Evolutionary conservation across 2,329 filamentous ascomycete species (phyloP), one percentile per base, ranked within the genome.

Genomic region (Pyricularia sp.): DNA sequence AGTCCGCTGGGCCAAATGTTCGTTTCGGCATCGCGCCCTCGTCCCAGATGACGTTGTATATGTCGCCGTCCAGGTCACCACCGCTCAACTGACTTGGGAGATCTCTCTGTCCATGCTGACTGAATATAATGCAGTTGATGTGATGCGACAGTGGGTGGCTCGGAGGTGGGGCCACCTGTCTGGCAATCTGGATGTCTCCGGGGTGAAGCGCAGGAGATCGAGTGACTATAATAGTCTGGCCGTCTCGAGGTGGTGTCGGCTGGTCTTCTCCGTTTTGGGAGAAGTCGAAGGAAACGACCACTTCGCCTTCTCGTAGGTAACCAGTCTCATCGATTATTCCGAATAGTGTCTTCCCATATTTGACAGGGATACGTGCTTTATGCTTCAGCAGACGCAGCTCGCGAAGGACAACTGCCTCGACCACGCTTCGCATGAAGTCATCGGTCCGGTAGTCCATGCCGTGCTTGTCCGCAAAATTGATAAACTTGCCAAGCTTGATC

Each of bases 241-340:
- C 69, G 0, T 71, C 65, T 0, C 66, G 68, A 1, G 72, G 72
- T 1, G 69, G 67, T 3, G 26, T 5, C 19, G 62, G 7, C 57
- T 40, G 62, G 62, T 65, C 65, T 57, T 62, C 62, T 75, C 70
- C 61, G 66, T 53, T 60, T 26, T 65, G 62, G 1, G 65, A 22
- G 40, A n/a, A n/a, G 1, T 71, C 69, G 62, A 69, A 73, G 0
- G 83, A 82, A 64, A 89, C 82, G 69, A 86, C 93, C 0, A 93
- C 82, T 67, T 96, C 79, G 0, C 83, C 82, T 70, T 90, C 86
- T 10, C 81, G 68, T 0, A 96, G 78, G 44, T 81, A 83, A 0
- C 83, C 84, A 0, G 89, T 91, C 73, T 96, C 91, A 67, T 96
- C 91, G 84, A 94, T 89, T 63, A 96, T 81, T 0, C 91, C 91